Evolutionary conservation across 2,329 filamentous ascomycete genomes (phyloP).

Genomic region (Monosporascus sp.): DNA sequence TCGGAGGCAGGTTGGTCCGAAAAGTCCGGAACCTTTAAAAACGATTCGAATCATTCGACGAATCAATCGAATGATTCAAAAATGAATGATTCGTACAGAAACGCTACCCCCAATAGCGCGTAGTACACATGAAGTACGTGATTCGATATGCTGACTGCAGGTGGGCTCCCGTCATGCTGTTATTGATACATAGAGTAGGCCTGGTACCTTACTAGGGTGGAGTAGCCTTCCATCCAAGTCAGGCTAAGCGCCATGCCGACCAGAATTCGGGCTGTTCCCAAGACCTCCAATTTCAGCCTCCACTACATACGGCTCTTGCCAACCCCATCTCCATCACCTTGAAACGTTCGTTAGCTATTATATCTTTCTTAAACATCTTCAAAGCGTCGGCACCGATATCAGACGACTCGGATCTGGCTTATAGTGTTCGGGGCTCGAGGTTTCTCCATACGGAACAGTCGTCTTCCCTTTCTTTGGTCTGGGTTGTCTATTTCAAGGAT

Average conservation of each 20-base stretch:
- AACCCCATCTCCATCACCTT: background rate
- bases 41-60: no score
- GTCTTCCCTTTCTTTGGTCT: background rate
- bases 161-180: no score
- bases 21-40: no score
- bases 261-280: slow-evolving; percentile 6
- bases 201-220: no score
- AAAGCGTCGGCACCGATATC: background rate
- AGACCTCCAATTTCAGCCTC: slow-evolving; percentile 15
- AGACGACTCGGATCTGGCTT: background rate
- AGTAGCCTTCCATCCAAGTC: background rate
- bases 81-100: no score
- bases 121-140: no score
- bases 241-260: background rate
- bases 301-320: slow-evolving; percentile 4
- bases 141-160: no score
- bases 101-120: no score
- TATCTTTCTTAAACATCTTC: background rate
- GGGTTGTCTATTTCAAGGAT: background rate
- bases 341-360: background rate
- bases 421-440: no score
- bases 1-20: no score
- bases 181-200: no score
- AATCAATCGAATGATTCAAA: no score
- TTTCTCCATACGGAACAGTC: background rate